Conservation (phyloP, 2,329 filamentous ascomycete species). For the Clarireedia homoeocarpa region DNA sequence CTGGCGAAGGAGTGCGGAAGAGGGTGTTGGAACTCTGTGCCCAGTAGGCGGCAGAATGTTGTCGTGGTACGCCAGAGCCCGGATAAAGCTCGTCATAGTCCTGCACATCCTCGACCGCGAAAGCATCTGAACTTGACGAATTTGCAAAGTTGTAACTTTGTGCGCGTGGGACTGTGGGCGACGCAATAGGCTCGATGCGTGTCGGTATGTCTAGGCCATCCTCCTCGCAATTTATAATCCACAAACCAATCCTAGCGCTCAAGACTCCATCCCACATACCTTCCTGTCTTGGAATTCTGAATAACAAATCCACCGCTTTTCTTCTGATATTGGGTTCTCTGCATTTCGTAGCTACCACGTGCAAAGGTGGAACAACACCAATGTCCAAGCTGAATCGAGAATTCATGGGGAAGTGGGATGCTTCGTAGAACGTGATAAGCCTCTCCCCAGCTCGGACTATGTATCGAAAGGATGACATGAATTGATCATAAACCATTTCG, state of each 20-base stretch:
- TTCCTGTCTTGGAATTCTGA: constrained; percentile 51
- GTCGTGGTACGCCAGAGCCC: neutral
- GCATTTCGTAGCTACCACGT: constrained; percentile 59
- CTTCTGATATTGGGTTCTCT: constrained; percentile 48
- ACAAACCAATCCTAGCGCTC: constrained; percentile 21
- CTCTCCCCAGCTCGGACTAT: constrained; percentile 18
- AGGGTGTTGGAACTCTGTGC: neutral
- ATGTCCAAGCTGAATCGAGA: constrained; percentile 53
- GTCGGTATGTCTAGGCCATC: constrained; percentile 17
- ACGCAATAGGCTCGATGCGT: neutral
- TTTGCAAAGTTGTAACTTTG: neutral
- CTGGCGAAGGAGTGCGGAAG: neutral
- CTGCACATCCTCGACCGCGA: neutral
- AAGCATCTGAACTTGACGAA: neutral
- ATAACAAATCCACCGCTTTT: constrained; percentile 53
- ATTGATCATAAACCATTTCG: constrained; percentile 25
- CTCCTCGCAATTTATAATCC: constrained; percentile 24
- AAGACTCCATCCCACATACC: constrained; percentile 54
- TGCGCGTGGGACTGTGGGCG: neutral
- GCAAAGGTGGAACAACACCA: constrained; percentile 57
- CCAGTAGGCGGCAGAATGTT: neutral
- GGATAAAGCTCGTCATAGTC: neutral
- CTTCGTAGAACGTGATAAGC: constrained; percentile 11
- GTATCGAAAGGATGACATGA: constrained; percentile 19
- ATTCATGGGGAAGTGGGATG: constrained; percentile 16